Base-by-base conservation (phyloP, 176 grass and related monocot species). In the Luzula sylvatica region DNA sequence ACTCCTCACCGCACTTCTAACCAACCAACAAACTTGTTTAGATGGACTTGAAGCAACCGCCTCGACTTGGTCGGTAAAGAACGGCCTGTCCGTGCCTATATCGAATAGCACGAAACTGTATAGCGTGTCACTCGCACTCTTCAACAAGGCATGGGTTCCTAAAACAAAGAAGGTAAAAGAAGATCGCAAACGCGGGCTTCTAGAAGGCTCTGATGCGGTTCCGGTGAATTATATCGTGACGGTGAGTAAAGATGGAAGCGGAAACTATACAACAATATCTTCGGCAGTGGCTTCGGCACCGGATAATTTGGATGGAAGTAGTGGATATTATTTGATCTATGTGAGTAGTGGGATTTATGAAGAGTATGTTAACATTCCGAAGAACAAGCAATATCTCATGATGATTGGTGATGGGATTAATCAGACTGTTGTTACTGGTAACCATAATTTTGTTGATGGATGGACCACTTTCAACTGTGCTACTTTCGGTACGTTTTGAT, bases 381-480 rank as follows among this genome's bases (percentile, higher is more conserved):
- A 82, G 74, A 82, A 69, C 40, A 96, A 77, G 63, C 85, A 72
- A 48, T 86, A 86, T 22, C 30, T 89, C 8, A 96, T 96, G 81
- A 96, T 96, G 84, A 38, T 90, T 26, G 85, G 92, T 0, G 81
- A 96, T 4, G 92, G 92, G 52, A 86, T 96, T 62, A 87, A 83
- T 29, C 68, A 79, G 46, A 80, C 92, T 15, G 78, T 96, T 35
- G 59, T 96, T 71, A 86, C 81, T 3, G 78, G 81, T 5, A 86
- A 79, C 55, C 78, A 83, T 40, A 96, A 74, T 23, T 61, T 82
- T 20, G 78, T 71, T 23, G 90, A 96, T 47, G 85, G 92, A 8
- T 83, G 78, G 85, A 96, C 92, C 8, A 96, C 92, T 41, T 96
- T 96, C 81, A 96, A 86, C 68, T 96, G 81, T 0, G 75, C 92